Evolutionary conservation across 306 rosid genomes (phyloP).

Genomic region (Gleditsia sinensis): DNA sequence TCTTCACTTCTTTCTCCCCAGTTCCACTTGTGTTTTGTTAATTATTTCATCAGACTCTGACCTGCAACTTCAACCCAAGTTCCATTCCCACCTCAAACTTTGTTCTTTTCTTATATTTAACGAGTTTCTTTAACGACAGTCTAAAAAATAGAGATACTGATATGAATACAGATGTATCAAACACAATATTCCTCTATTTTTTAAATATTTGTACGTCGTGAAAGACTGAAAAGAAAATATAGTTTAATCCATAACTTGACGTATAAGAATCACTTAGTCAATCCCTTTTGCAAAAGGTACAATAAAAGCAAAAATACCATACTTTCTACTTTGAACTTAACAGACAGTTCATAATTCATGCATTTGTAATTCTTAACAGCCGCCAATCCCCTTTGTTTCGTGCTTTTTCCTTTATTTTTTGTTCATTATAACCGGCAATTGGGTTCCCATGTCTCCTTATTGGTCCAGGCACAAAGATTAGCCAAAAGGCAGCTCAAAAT

Average conservation of each 20-base stretch:
- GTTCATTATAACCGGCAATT: slow-evolving; percentile 7
- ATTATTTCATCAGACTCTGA: background rate
- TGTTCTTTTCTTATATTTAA: background rate
- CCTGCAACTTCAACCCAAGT: background rate
- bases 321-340: background rate
- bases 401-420: background rate
- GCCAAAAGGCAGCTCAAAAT: background rate
- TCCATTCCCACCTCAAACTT: too few relatives aligned
- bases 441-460: slow-evolving; percentile 10
- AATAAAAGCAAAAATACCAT: background rate
- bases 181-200: background rate
- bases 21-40: too few relatives aligned
- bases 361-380: background rate
- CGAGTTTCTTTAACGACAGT: background rate
- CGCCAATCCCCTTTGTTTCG: background rate
- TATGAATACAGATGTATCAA: background rate
- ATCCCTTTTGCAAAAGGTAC: background rate
- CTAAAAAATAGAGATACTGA: background rate
- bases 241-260: background rate
- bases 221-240: background rate
- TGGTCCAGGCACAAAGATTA: background rate
- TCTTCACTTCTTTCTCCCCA: background rate
- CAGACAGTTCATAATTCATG: background rate
- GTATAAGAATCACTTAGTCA: too few relatives aligned
- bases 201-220: too few relatives aligned